Conservation (phyloP, 1,284 basidiomycete species). For the Microbotryum silenes-acaulis region DNA sequence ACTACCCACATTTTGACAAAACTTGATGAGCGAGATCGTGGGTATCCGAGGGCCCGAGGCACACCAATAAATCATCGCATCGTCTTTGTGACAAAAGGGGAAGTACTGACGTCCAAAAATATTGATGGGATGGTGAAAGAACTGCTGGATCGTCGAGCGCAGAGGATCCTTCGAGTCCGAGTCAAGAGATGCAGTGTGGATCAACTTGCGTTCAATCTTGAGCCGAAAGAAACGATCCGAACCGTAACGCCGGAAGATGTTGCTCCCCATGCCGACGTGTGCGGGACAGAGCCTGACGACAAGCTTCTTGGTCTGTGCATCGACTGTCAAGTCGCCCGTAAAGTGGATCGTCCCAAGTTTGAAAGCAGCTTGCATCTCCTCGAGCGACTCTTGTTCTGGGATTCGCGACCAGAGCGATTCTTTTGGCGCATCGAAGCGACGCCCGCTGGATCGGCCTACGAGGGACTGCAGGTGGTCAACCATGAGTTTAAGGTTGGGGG, state of each 20-base stretch:
- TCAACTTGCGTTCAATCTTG: constrained; percentile 11
- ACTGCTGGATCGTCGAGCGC: not conserved
- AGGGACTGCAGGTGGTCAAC: constrained; percentile 9
- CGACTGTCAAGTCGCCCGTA: not conserved
- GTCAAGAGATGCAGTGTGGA: not conserved
- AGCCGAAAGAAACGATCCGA: constrained; percentile 24
- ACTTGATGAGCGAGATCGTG: constrained; percentile 8
- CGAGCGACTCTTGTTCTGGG: constrained; percentile 12
- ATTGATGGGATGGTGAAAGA: constrained; percentile 9
- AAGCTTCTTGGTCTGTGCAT: not conserved
- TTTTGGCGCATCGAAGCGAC: not conserved
- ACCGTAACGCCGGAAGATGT: constrained; percentile 12
- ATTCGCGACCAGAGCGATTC: constrained; percentile 11
- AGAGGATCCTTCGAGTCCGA: not conserved
- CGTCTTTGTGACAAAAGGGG: constrained; percentile 34
- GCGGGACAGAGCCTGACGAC: constrained; percentile 11
- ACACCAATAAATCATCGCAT: constrained; percentile 31
- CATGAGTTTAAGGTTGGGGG: not conserved
- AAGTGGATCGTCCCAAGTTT: constrained; percentile 13
- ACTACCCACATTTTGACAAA: constrained; percentile 8
- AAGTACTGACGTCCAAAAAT: constrained; percentile 30
- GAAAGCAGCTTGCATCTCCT: constrained; percentile 21
- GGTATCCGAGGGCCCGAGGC: constrained; percentile 15
- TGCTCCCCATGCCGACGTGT: constrained; percentile 5
- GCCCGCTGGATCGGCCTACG: not conserved